These are phyloP conservation scores for Saccharomycopsis fodiens DNA, from an alignment of 805 yeast species.

Conservation along the genomic window DNA sequence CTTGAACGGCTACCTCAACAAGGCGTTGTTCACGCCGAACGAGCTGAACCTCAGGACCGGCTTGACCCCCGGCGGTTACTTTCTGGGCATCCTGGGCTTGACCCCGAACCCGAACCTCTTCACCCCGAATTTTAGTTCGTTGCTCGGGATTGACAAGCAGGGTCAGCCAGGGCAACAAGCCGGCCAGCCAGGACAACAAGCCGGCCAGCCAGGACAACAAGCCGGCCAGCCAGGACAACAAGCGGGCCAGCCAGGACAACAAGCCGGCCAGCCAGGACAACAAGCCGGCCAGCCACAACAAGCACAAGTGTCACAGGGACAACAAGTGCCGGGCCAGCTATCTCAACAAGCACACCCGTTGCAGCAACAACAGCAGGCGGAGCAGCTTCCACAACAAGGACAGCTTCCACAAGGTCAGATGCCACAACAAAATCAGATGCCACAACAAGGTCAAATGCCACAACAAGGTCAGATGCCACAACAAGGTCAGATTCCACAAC, in stretches of 20 bases:
- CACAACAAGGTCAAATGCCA: conserved; percentile 3
- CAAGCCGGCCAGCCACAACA: too few relatives aligned
- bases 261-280: too few relatives aligned
- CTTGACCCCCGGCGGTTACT: conserved; percentile 55
- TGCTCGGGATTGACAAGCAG: not conserved
- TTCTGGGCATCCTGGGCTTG: conserved; percentile 30
- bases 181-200: conserved; percentile 4
- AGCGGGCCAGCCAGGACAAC: too few relatives aligned
- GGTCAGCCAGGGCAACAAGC: not conserved
- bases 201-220: conserved; percentile 4
- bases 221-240: too few relatives aligned
- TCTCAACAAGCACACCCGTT: too few relatives aligned
- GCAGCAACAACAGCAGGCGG: not conserved
- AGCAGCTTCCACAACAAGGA: conserved; percentile 1
- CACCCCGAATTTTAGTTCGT: conserved; percentile 38
- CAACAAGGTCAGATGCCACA: not conserved
- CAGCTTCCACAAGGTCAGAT: not conserved
- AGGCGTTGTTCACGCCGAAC: conserved; percentile 33
- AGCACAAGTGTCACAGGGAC: too few relatives aligned
- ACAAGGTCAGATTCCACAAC: not conserved
- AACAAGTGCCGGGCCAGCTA: too few relatives aligned
- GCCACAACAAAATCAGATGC: not conserved
- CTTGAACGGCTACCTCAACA: not conserved
- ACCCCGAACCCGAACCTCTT: conserved; percentile 34
- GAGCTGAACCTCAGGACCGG: conserved; percentile 69